phyloP scores from a whole-genome alignment of 768 basidiomycete species.

The Russula brevipes region DNA sequence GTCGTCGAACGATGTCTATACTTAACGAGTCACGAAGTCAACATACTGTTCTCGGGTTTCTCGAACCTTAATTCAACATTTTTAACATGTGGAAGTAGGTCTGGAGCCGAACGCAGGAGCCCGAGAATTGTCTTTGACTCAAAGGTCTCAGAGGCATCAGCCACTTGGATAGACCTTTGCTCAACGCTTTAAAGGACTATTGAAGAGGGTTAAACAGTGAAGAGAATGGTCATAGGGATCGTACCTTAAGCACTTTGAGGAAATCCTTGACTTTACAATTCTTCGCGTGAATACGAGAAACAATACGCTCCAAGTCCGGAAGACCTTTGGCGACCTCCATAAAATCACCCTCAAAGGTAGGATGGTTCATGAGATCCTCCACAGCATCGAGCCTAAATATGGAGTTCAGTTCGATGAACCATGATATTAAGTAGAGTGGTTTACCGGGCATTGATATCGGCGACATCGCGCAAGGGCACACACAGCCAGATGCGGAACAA shows the following conservation, averaged over 20 bases:
- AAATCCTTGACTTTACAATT: slow-evolving; percentile 87
- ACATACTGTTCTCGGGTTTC: slow-evolving; percentile 55
- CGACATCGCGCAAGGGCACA: slow-evolving; percentile 75
- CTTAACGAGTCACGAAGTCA: not conserved
- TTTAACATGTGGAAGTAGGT: slow-evolving; percentile 64
- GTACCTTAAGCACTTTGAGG: slow-evolving; percentile 69
- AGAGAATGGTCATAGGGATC: not conserved
- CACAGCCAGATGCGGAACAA: slow-evolving; percentile 97
- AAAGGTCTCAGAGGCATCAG: slow-evolving; percentile 65
- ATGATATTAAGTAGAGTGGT: slow-evolving; percentile 11
- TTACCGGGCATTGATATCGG: slow-evolving; percentile 86
- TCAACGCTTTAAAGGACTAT: slow-evolving; percentile 73
- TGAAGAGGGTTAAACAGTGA: not conserved
- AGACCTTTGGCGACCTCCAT: slow-evolving; percentile 69
- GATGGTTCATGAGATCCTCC: slow-evolving; percentile 79
- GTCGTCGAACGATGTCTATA: not conserved
- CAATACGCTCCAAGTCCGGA: slow-evolving; percentile 89
- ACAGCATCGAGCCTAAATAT: slow-evolving; percentile 81
- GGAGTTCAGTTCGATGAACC: not conserved
- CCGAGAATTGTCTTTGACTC: slow-evolving; percentile 70
- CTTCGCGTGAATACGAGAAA: slow-evolving; percentile 93
- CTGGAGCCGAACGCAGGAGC: slow-evolving; percentile 75
- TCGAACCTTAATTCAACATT: slow-evolving; percentile 70
- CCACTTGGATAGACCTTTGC: slow-evolving; percentile 53
- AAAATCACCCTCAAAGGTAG: slow-evolving; percentile 73